Percentiles rank a stretch among this genome's conserved stretches.
Conservation (phyloP, 148 eudicot genomes). For the Heliamphora exappendiculata region DNA sequence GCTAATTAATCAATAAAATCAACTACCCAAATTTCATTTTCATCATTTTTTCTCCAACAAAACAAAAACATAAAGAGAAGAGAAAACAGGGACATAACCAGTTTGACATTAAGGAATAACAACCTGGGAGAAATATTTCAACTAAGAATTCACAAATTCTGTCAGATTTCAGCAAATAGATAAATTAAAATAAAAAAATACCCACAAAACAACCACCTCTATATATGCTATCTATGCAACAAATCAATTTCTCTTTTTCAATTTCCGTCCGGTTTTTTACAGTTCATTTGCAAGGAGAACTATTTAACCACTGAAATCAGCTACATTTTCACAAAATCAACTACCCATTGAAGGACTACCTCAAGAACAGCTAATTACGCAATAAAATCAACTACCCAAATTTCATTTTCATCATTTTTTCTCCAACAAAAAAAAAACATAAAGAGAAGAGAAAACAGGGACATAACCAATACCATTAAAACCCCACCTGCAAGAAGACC, state of each 20-base stretch:
- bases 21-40: neutral
- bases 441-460: neutral
- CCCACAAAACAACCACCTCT: no score
- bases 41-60: neutral
- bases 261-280: no score
- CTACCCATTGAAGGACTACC: no score
- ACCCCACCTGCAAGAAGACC: conserved; percentile 69
- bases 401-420: neutral
- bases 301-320: no score
- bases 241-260: no score
- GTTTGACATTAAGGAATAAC: no score
- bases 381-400: neutral
- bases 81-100: neutral
- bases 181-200: neutral
- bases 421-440: neutral
- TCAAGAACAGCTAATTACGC: no score
- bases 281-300: no score
- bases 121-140: no score
- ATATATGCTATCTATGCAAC: no score
- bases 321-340: no score
- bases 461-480: neutral
- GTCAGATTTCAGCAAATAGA: neutral
- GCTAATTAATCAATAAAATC: neutral
- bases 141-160: no score
- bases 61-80: neutral